Evolutionary conservation across 2,329 filamentous ascomycete species (phyloP).

Genomic region (Verticillium nonalfalfae): DNA sequence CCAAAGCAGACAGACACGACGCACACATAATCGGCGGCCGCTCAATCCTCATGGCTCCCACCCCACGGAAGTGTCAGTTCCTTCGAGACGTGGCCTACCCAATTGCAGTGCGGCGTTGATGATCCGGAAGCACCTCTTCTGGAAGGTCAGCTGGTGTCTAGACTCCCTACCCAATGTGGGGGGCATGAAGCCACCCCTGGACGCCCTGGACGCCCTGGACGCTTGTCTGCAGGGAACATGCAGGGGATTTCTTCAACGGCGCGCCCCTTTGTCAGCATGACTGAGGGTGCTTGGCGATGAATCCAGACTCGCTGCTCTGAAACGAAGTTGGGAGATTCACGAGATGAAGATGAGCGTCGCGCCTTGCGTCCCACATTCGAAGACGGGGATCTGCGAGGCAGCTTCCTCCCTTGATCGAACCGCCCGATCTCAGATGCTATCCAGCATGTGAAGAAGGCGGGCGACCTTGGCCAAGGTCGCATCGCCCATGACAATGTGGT

Average conservation of each 20-base stretch:
- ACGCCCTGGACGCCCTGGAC: neutral
- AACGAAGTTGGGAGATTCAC: neutral
- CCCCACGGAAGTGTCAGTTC: neutral
- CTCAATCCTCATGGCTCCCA: neutral
- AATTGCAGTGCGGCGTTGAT: neutral
- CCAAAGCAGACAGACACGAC: neutral
- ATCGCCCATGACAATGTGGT: neutral
- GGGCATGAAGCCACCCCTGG: neutral
- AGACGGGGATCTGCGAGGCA: neutral
- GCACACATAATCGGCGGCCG: neutral
- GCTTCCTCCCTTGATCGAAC: neutral
- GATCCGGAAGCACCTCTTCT: neutral
- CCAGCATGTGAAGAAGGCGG: neutral
- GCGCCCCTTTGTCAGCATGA: neutral
- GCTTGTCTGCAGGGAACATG: neutral
- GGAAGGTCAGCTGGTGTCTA: neutral
- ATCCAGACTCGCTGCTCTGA: neutral
- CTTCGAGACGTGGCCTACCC: neutral
- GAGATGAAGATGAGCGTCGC: neutral
- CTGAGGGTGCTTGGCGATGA: neutral
- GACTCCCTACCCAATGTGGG: neutral
- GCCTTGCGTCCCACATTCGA: neutral
- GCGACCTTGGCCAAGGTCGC: neutral
- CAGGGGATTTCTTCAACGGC: neutral
- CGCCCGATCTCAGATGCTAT: neutral